phyloP scores from a whole-genome alignment of 2,329 filamentous ascomycete genomes.

The Gnomoniopsis smithogilvyi region DNA sequence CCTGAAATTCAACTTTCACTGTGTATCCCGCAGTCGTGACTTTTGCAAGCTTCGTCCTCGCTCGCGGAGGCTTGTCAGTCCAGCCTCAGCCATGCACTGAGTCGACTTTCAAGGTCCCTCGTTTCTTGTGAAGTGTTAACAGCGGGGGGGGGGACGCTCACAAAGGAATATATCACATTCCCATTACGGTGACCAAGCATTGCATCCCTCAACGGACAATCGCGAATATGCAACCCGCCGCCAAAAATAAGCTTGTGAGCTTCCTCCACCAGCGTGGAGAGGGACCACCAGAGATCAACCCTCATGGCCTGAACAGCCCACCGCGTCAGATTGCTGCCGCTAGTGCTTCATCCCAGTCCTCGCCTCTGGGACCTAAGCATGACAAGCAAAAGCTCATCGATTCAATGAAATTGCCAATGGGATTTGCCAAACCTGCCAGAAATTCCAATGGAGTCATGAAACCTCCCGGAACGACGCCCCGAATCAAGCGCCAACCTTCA shows the following conservation, averaged over 20 bases:
- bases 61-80: background rate
- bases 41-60: background rate
- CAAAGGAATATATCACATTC: background rate
- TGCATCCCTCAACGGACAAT: background rate
- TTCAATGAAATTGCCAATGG: conserved; percentile 15
- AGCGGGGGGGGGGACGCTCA: no score
- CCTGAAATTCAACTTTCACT: background rate
- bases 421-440: background rate
- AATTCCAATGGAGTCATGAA: background rate
- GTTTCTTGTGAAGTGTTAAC: background rate
- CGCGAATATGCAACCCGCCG: conserved; percentile 28
- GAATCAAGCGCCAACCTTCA: background rate
- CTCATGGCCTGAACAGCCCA: conserved; percentile 19
- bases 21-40: background rate
- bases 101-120: background rate
- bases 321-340: conserved; percentile 5
- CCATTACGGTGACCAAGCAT: background rate
- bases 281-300: background rate
- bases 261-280: conserved; percentile 19
- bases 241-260: conserved; percentile 33
- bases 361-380: conserved; percentile 3
- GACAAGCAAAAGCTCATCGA: conserved; percentile 1
- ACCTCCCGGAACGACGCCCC: background rate
- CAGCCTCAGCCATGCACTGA: background rate
- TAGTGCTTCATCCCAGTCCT: background rate